Base-by-base conservation (phyloP, 345 rosid species). In the Garcia nutans region DNA sequence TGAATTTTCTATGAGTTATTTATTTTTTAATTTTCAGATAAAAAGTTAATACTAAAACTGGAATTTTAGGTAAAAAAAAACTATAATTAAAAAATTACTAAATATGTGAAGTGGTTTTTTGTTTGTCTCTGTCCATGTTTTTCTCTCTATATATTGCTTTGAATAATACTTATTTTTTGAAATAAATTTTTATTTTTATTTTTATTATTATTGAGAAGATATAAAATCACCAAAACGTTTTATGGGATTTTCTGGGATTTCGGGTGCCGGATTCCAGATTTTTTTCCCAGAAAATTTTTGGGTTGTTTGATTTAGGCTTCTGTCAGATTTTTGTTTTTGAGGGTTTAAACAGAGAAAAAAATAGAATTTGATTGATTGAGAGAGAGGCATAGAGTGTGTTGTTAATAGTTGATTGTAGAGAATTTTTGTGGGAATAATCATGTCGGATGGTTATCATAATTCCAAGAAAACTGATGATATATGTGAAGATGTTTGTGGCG, bases 391-490 rank as follows among this genome's bases (percentile, higher is more conserved):
- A 45, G 12, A 54, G 57, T 5, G 58, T 54, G 20, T 5, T 54
- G 16, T 54, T 19, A 50, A 47, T 26, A 45, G 23, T 75, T 41
- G 58, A 42, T 41, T 56, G 7, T 22, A 55, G 41, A 33, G 10
- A 24, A 24, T 31, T 37, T 62, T 4, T 19, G 13, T 54, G 47
- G 23, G 56, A 52, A 26, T 50, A 87, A 85, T 74, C 89, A 92
- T 92, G 97, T 76, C 86, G 54, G 91, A 86, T 74, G 93, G 90
- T 64, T 88, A 89, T 76, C 89, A 83, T 78, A 89, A 76, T 85
- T 94, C 93, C 54, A 94, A 94, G 93, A 94, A 94, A 84, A 88
- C 97, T 63, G 97, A 92, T 81, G 97, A 87, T 82, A 81, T 89
- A 8, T 90, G 94, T 79, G 92, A 83, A 65, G 82, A 91, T 47